Conservation (phyloP, 2,329 filamentous ascomycete genomes). For the Stachybotrys chlorohalonatus region DNA sequence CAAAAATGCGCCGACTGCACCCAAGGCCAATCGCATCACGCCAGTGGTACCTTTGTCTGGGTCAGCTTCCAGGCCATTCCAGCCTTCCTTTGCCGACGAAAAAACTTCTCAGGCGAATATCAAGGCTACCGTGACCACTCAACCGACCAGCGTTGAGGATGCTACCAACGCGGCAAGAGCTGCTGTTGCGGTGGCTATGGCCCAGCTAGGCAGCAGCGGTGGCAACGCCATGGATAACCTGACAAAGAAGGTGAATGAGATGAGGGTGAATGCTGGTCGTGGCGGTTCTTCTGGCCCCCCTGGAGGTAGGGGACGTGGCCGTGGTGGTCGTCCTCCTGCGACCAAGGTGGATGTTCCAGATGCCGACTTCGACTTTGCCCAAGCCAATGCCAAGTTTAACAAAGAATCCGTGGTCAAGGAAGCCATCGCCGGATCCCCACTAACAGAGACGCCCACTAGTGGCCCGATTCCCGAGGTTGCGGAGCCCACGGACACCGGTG, state of each 20-base stretch:
- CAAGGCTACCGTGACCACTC: constrained; percentile 26
- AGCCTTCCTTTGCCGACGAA: constrained; percentile 18
- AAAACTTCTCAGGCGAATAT: constrained; percentile 19
- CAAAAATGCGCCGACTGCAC: constrained; percentile 36
- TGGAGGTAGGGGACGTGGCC: constrained; percentile 37
- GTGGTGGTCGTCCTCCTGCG: constrained; percentile 34
- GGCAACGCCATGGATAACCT: constrained; percentile 57
- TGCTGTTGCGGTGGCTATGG: constrained; percentile 74
- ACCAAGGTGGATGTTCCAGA: constrained; percentile 80
- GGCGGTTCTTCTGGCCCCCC: constrained; percentile 38
- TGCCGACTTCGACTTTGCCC: constrained; percentile 85
- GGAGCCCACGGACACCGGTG: constrained; percentile 30
- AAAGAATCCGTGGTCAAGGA: constrained; percentile 65
- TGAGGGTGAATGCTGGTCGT: constrained; percentile 55
- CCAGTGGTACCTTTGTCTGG: constrained; percentile 58
- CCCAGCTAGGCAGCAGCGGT: constrained; percentile 46
- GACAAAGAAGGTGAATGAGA: constrained; percentile 66
- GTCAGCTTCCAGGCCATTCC: constrained; percentile 28
- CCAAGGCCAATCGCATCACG: constrained; percentile 45
- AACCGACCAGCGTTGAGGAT: constrained; percentile 41
- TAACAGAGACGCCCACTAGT: constrained; percentile 37
- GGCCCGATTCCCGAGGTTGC: constrained; percentile 25
- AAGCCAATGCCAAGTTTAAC: constrained; percentile 38
- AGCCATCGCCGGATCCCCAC: constrained; percentile 70
- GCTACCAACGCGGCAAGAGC: constrained; percentile 67